phyloP scores from a whole-genome alignment of 345 rosid species.

The Salix dunnii region DNA sequence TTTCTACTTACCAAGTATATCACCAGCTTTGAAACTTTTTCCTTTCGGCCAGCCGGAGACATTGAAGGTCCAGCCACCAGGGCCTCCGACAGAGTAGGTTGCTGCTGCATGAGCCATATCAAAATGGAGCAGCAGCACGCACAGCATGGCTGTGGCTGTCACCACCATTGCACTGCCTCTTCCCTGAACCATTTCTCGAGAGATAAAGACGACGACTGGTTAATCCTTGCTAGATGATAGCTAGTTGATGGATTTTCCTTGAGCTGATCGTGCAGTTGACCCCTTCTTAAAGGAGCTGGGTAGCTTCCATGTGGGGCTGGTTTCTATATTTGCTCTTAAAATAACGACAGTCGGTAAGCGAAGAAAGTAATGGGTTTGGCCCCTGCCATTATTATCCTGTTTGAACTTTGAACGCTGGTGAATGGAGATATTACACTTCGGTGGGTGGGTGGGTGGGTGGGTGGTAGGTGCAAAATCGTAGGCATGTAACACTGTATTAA shows the following conservation, averaged over 20 bases:
- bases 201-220: not conserved
- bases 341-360: not conserved
- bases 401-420: not conserved
- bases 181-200: conserved; percentile 33
- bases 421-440: not conserved
- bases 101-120: conserved; percentile 35
- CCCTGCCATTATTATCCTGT: not conserved
- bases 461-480: not conserved
- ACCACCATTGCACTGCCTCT: conserved; percentile 47
- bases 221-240: not conserved
- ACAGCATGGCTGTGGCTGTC: conserved; percentile 13
- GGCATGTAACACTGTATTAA: too few relatives aligned
- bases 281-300: not conserved
- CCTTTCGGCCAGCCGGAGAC: conserved; percentile 36
- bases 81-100: conserved; percentile 41
- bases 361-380: not conserved
- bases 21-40: conserved; percentile 44
- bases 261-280: not conserved
- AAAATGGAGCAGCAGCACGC: conserved; percentile 26
- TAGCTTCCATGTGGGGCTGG: not conserved
- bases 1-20: conserved; percentile 26
- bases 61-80: conserved; percentile 37
- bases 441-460: not conserved
- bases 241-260: not conserved
- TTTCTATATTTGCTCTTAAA: not conserved